Percentiles rank a stretch among this genome's conserved stretches.
These are phyloP conservation scores for Combretum micranthum DNA, from an alignment of 345 rosid species.

Conservation along the genomic window DNA sequence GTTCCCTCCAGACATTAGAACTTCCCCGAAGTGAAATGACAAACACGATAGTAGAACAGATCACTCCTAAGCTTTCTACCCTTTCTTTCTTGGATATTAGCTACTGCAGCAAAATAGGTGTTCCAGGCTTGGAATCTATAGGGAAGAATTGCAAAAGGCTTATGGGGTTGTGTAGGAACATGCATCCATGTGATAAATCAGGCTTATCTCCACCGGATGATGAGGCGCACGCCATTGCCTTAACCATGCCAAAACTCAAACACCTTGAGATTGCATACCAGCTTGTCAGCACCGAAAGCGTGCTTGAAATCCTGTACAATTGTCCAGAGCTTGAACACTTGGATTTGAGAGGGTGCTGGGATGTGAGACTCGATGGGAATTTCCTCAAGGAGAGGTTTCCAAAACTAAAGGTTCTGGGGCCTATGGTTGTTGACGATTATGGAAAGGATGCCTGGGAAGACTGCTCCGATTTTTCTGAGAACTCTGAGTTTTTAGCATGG, in stretches of 20 bases:
- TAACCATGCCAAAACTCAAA: constrained; percentile 71
- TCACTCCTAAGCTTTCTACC: constrained; percentile 56
- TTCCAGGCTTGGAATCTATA: constrained; percentile 52
- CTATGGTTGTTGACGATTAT: constrained; percentile 42
- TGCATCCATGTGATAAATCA: constrained; percentile 47
- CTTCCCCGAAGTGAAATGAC: constrained; percentile 56
- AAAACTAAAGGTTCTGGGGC: constrained; percentile 65
- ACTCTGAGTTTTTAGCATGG: constrained; percentile 68
- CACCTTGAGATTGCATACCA: constrained; percentile 71
- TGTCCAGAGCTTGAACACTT: constrained; percentile 60
- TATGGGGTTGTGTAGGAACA: constrained; percentile 57
- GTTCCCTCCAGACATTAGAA: constrained; percentile 61
- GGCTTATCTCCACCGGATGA: constrained; percentile 50
- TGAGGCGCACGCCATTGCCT: constrained; percentile 70
- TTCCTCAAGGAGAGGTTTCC: constrained; percentile 63
- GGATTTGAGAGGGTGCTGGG: constrained; percentile 89
- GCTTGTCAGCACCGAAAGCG: constrained; percentile 48
- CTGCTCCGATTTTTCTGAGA: constrained; percentile 61
- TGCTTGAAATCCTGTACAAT: constrained; percentile 44
- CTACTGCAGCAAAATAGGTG: constrained; percentile 61
- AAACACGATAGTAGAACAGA: constrained; percentile 50
- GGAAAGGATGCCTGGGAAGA: constrained; percentile 69
- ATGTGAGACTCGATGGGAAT: constrained; percentile 53
- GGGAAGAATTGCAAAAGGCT: constrained; percentile 72
- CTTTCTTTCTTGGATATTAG: constrained; percentile 79